Conservation (phyloP, 75 land plant species). For the Pinus albicaulis region DNA sequence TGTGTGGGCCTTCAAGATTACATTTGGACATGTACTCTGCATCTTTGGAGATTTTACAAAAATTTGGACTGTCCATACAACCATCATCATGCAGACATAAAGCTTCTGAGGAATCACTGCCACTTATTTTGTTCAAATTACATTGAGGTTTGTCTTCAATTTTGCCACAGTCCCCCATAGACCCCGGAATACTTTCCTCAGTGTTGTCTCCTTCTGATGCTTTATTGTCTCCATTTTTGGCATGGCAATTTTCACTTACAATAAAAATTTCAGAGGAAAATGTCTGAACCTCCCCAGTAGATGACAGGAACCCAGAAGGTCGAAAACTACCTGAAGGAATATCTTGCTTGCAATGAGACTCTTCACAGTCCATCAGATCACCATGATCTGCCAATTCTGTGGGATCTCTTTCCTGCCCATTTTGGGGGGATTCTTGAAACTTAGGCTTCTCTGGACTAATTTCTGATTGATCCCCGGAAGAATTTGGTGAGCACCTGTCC, state of each 20-base stretch:
- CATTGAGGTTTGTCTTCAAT: not conserved
- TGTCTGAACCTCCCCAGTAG: not conserved
- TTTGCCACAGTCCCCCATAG: not conserved
- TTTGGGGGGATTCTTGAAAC: not conserved
- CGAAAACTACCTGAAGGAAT: not conserved
- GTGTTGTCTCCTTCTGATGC: not conserved
- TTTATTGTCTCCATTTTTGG: not conserved
- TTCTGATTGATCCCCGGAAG: not conserved
- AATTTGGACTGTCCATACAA: too few relatives aligned
- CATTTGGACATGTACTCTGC: not conserved
- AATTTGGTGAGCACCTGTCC: not conserved
- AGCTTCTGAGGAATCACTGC: too few relatives aligned
- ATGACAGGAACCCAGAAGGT: not conserved
- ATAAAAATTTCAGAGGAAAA: not conserved
- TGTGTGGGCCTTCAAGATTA: not conserved
- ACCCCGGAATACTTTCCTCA: not conserved
- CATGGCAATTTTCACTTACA: not conserved
- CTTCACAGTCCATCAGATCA: slow-evolving; percentile 1
- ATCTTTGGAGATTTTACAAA: too few relatives aligned
- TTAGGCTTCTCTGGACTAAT: not conserved
- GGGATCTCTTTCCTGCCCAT: not conserved
- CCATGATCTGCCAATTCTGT: not conserved
- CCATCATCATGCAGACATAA: too few relatives aligned
- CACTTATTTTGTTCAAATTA: too few relatives aligned
- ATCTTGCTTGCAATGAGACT: not conserved